phyloP scores from a whole-genome alignment of 2,329 filamentous ascomycete species.

The Aureobasidium melanogenum region DNA sequence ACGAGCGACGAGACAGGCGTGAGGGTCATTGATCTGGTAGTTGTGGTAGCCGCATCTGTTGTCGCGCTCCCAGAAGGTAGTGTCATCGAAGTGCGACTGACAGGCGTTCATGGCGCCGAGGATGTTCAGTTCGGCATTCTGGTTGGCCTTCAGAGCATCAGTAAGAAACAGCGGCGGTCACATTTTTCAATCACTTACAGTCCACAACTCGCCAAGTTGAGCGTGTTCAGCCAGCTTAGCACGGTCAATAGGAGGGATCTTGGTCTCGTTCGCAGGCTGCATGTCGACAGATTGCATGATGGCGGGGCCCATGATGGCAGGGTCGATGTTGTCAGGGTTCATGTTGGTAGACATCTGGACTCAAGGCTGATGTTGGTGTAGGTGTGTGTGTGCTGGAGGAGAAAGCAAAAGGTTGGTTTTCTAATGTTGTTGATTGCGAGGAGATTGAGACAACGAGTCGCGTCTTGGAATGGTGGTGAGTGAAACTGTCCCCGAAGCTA shows the following conservation, averaged over 20 bases:
- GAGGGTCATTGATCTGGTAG: neutral
- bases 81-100: neutral
- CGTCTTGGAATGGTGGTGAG: neutral
- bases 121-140: neutral
- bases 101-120: neutral
- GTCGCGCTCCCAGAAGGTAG: neutral
- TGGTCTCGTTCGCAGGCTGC: neutral
- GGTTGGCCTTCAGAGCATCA: neutral
- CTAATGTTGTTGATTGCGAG: neutral
- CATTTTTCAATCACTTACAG: neutral
- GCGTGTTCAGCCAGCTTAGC: neutral
- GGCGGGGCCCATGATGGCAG: neutral
- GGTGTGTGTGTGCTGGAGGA: neutral
- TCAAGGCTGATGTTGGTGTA: neutral
- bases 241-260: neutral
- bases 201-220: neutral
- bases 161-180: fast-evolving
- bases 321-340: neutral
- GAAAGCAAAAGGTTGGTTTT: neutral
- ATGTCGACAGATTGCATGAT: neutral
- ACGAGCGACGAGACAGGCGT: neutral
- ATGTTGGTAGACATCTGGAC: neutral
- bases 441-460: neutral
- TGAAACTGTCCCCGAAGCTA: neutral
- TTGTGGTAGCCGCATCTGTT: neutral